phyloP scores from a whole-genome alignment of 352 stramenopile species.

The Pythium aquatile region DNA sequence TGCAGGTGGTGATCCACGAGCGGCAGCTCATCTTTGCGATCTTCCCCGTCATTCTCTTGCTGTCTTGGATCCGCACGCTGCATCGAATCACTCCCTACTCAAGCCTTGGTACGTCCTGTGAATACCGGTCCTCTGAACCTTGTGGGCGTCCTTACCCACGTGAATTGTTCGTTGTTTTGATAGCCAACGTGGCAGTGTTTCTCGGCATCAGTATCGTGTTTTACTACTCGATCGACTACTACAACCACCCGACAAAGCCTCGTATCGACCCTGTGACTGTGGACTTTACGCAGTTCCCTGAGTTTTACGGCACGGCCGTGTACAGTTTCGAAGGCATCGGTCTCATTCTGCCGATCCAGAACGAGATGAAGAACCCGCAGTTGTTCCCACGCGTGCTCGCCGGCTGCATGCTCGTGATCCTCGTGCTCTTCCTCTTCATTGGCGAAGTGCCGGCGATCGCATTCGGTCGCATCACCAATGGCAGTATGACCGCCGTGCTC shows the following conservation, averaged over 20 bases:
- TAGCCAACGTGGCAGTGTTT: conserved; percentile 63
- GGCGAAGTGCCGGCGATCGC: conserved; percentile 65
- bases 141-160: too few species aligned
- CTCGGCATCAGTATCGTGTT: conserved; percentile 79
- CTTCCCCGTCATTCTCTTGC: conserved; percentile 62
- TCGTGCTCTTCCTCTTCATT: conserved; percentile 77
- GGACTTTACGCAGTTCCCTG: conserved; percentile 45
- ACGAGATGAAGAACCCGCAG: conserved; percentile 63
- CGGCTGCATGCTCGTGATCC: conserved; percentile 60
- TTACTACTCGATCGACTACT: conserved; percentile 75
- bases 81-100: conserved; percentile 78
- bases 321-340: conserved; percentile 85
- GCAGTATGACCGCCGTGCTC: conserved; percentile 77
- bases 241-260: conserved; percentile 33
- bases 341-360: conserved; percentile 74
- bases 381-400: conserved; percentile 57
- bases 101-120: conserved; percentile 41
- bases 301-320: conserved; percentile 79
- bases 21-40: conserved; percentile 77
- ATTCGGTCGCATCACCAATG: conserved; percentile 68
- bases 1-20: conserved; percentile 61
- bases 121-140: too few species aligned
- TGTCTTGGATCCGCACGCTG: conserved; percentile 77
- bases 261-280: conserved; percentile 23
- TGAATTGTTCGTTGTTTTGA: background rate